These are phyloP conservation scores for Metschnikowia bowlesiae DNA, from an alignment of 805 yeast species.

Conservation along the genomic window DNA sequence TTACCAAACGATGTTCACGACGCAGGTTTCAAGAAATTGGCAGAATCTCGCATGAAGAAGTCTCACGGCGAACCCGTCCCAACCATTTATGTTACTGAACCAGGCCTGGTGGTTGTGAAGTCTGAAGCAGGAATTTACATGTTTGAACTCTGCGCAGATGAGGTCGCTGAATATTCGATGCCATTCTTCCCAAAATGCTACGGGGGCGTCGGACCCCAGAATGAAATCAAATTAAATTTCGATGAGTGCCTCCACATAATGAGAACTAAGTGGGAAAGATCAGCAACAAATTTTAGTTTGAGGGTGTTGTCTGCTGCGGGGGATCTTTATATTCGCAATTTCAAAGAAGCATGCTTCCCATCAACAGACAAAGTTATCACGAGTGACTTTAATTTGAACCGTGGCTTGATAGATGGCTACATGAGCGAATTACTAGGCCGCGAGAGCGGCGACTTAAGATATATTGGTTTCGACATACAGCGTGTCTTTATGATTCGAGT, in stretches of 20 bases:
- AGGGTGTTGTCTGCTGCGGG: constrained; percentile 59
- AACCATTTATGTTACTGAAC: constrained; percentile 18
- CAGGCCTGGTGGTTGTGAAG: constrained; percentile 32
- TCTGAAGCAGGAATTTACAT: constrained; percentile 68
- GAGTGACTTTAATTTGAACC: constrained; percentile 40
- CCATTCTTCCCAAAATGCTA: constrained; percentile 56
- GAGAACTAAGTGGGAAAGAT: constrained; percentile 23
- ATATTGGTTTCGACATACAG: constrained; percentile 28
- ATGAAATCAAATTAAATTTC: constrained; percentile 46
- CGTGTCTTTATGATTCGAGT: constrained; percentile 53
- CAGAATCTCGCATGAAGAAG: constrained; percentile 26
- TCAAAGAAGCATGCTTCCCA: constrained; percentile 26
- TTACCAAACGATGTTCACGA: constrained; percentile 61
- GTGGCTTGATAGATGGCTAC: constrained; percentile 35
- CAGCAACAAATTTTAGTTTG: constrained; percentile 39
- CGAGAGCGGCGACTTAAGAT: constrained; percentile 16
- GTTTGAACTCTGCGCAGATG: constrained; percentile 62
- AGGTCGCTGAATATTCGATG: constrained; percentile 51
- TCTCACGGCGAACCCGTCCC: constrained; percentile 19
- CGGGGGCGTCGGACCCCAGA: constrained; percentile 61
- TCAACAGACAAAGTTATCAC: constrained; percentile 19
- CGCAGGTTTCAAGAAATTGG: constrained; percentile 29
- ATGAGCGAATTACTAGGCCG: constrained; percentile 36
- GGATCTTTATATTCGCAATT: constrained; percentile 52
- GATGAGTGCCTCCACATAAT: constrained; percentile 31